Percentiles rank a stretch among this genome's conserved stretches.
Evolutionary conservation across 2,329 filamentous ascomycete species (phyloP).

Genomic region (Nigrospora sphaerica): DNA sequence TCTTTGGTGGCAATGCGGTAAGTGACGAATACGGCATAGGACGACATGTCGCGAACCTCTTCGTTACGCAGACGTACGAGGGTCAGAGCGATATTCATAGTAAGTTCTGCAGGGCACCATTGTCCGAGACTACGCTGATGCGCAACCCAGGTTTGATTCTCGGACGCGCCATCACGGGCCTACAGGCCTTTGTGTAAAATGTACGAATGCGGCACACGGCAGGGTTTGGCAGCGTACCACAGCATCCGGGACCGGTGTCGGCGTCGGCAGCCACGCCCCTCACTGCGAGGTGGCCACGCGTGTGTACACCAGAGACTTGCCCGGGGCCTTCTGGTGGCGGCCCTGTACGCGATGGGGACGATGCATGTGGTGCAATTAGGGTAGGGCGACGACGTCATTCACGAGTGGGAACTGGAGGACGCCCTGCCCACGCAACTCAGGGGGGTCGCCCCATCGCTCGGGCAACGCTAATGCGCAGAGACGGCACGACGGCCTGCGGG

Average conservation of each 20-base stretch:
- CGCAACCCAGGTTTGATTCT: slow-evolving; percentile 52
- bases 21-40: slow-evolving; percentile 96
- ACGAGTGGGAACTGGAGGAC: not conserved
- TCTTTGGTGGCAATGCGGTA: slow-evolving; percentile 97
- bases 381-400: too few species aligned
- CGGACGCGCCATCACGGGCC: slow-evolving; percentile 60
- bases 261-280: too few species aligned
- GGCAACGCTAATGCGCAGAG: too few species aligned
- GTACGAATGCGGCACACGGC: not conserved
- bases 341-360: not conserved
- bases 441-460: too few species aligned
- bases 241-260: too few species aligned
- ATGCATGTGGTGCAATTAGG: too few species aligned
- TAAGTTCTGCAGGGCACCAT: slow-evolving; percentile 38
- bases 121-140: not conserved
- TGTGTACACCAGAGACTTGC: too few species aligned
- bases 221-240: too few species aligned
- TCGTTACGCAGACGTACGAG: slow-evolving; percentile 97
- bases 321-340: too few species aligned
- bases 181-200: slow-evolving; percentile 71
- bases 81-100: slow-evolving; percentile 97
- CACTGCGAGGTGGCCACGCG: too few species aligned
- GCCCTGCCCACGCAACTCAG: too few species aligned
- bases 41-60: slow-evolving; percentile 90
- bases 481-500: too few species aligned